Base-by-base conservation (phyloP, 257 asterid species). In the Lycium ferocissimum region DNA sequence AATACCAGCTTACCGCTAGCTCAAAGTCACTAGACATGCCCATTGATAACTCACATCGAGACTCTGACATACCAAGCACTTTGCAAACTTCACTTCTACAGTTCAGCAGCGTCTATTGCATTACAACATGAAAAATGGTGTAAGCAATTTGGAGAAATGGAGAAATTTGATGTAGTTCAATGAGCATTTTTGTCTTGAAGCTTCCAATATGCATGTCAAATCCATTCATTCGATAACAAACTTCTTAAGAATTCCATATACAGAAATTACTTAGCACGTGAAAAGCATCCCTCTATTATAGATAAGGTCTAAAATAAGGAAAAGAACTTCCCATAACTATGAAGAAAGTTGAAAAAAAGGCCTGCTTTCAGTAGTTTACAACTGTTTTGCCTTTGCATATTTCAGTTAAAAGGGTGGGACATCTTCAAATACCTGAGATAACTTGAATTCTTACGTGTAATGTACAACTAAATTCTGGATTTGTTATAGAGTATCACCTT, bases 1-100 rank as follows among this genome's bases (percentile, higher is more conserved):
- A 82, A 49, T 7, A 2, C 1, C 3, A 65, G 20, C 92, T 86
- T 85, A 95, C 98, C 88, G 98, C 98, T 88, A 90, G 93, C 87
- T 94, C 98, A 73, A 94, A 95, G 89, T 95, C 98, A 84, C 92
- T 91, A 51, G 98, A 95, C 98, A 95, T 95, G 91, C 98, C 98
- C 98, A 95, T 95, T 84, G 98, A 95, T 51, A 94, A 83, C 91
- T 92, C 98, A 72, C 96, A 94, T 72, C 88, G 91, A 59, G 91
- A 87, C 85, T 91, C 97, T 22, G 85, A 65, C 80, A 93, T 85
- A 70, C 92, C 98, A 12, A 95, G 94, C 56, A 91, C 96, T 87
- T 90, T 90, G 93, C 97, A 93, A 7, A 92, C 92, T 89, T 94
- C 93, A 70, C 90, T 84, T 91, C 98, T 95, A 87, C 98, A 95